These are phyloP conservation scores for Hymenoscyphus fraxineus DNA, from an alignment of 2,329 filamentous ascomycete genomes.

Conservation along the genomic window DNA sequence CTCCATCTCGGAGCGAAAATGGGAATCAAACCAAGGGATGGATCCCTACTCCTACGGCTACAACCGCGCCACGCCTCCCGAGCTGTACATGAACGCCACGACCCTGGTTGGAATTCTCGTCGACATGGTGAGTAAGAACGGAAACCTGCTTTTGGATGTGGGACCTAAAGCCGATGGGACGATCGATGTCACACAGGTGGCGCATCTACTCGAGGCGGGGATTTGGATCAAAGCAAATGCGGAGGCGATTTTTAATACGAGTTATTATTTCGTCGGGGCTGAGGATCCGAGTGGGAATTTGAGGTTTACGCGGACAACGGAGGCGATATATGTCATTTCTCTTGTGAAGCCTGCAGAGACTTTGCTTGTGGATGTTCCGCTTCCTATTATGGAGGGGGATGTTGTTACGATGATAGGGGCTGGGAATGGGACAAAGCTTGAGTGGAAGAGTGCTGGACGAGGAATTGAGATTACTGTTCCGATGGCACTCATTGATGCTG, in stretches of 20 bases:
- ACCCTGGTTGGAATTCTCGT: conserved; percentile 46
- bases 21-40: conserved; percentile 58
- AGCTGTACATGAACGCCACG: conserved; percentile 49
- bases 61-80: conserved; percentile 49
- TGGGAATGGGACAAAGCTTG: conserved; percentile 31
- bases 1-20: conserved; percentile 51
- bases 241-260: conserved; percentile 56
- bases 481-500: conserved; percentile 12
- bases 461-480: conserved; percentile 30
- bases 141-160: conserved; percentile 54
- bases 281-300: conserved; percentile 42
- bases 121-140: conserved; percentile 53
- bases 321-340: conserved; percentile 51
- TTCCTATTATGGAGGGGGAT: conserved; percentile 47
- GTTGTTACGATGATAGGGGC: conserved; percentile 43
- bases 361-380: conserved; percentile 40
- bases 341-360: conserved; percentile 41
- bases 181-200: conserved; percentile 46
- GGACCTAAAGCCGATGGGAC: conserved; percentile 53
- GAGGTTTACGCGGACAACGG: conserved; percentile 48
- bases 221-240: conserved; percentile 50
- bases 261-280: conserved; percentile 45
- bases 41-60: conserved; percentile 58
- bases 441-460: conserved; percentile 23
- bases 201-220: conserved; percentile 48